Evolutionary conservation across 2,329 filamentous ascomycete species (phyloP), one percentile per base, ranked within the genome.

Genomic region (Fusarium sublunatum): DNA sequence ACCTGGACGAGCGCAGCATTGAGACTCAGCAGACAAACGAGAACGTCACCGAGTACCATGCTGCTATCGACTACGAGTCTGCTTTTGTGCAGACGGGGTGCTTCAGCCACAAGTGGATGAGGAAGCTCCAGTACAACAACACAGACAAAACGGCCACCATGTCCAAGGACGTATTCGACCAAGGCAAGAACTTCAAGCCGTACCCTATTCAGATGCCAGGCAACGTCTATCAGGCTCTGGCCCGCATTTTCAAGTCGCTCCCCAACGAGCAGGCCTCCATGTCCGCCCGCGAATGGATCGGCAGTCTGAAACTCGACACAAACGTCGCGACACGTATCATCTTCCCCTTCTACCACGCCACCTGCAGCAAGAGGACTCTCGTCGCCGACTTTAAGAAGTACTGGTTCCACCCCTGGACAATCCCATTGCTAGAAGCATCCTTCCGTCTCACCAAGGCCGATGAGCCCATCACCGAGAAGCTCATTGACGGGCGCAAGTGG

Each of bases 331-430:
- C 76, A 12, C 73, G 73, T 34, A 73, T 73, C 15, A 75, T 77
- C 12, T 77, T 75, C 29, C 70, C 70, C 7, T 50, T 80, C 28
- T 74, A 76, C 57, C 78, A 80, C 64, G 77, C 75, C 61, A 80
- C 77, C 0, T 76, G 76, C 8, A 51, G 67, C 58, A 80, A 80
- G 61, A 69, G 71, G 4, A 64, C 59, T 15, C 53, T 77, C 5
- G 63, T 73, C 22, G 25, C 45, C 2, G 74, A 75, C 63, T 80
- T 73, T 57, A 64, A 68, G 13, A 70, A 68, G 24, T 67, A 78
- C 65, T 80, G 78, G 78, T 80, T 76, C 64, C 74, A 72, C 38
- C 76, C 75, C 4, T 74, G 73, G 45, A 69, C 68, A 15, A 60
- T 70, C 28, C 66, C 72, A 1, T 54, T 79, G 12, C 63, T 78